Evolutionary conservation across 352 stramenopile genomes (phyloP).

Genomic region (Phytophthora sansomeana): DNA sequence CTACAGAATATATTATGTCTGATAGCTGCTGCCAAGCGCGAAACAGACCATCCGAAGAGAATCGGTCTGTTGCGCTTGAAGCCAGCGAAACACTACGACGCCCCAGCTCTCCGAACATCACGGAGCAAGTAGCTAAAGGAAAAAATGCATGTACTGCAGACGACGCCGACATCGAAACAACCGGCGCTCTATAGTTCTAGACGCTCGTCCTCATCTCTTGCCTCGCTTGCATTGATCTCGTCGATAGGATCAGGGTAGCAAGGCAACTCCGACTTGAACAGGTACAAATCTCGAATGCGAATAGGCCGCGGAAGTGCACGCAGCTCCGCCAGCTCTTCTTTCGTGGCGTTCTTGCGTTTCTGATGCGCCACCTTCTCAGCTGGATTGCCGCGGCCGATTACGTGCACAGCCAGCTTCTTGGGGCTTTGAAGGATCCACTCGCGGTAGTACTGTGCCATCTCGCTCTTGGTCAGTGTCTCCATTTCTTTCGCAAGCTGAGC

Average conservation of each 20-base stretch:
- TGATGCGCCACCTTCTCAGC: constrained; percentile 46
- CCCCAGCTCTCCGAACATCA: background rate
- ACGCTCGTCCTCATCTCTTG: constrained; percentile 27
- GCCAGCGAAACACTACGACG: background rate
- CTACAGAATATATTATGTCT: constrained; percentile 95
- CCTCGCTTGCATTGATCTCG: constrained; percentile 41
- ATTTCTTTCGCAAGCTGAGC: constrained; percentile 74
- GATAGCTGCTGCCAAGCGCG: constrained; percentile 31
- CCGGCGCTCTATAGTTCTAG: constrained; percentile 42
- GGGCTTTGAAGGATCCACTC: constrained; percentile 70
- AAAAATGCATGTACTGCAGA: constrained; percentile 32
- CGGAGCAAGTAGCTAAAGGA: constrained; percentile 20
- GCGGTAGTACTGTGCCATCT: constrained; percentile 68
- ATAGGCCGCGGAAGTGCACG: constrained; percentile 35
- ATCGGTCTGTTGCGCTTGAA: constrained; percentile 6
- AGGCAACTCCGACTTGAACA: constrained; percentile 66
- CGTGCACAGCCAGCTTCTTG: constrained; percentile 74
- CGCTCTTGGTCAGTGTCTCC: constrained; percentile 69
- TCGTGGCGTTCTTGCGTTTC: constrained; percentile 42
- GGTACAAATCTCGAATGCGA: constrained; percentile 65
- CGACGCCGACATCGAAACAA: constrained; percentile 13
- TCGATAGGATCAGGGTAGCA: constrained; percentile 59
- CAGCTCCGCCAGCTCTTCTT: constrained; percentile 33
- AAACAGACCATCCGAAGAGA: constrained; percentile 2
- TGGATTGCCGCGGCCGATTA: constrained; percentile 61